Evolutionary conservation across 306 rosid species (phyloP).

Genomic region (Luffa aegyptiaca): DNA sequence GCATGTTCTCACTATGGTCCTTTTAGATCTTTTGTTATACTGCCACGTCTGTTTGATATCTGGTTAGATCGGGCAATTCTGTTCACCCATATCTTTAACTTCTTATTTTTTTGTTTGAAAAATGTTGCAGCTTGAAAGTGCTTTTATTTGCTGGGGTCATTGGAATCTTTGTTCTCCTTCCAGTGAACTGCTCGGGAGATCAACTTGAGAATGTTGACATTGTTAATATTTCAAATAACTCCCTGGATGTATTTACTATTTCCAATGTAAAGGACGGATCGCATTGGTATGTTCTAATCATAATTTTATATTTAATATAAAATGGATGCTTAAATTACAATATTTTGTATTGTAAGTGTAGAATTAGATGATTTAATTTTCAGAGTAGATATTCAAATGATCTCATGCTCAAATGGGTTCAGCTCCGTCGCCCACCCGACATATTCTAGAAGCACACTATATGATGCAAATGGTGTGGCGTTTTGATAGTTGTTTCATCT

Average conservation of each 20-base stretch:
- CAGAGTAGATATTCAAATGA: not conserved
- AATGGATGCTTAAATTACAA: not conserved
- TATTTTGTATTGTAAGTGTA: not conserved
- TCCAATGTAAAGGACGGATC: slow-evolving; percentile 47
- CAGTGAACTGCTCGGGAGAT: slow-evolving; percentile 72
- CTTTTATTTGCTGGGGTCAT: slow-evolving; percentile 73
- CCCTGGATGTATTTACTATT: slow-evolving; percentile 52
- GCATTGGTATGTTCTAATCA: slow-evolving; percentile 20
- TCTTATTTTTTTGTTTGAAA: not conserved
- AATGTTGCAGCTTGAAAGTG: slow-evolving; percentile 53
- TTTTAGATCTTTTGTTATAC: not conserved
- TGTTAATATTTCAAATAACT: slow-evolving; percentile 31
- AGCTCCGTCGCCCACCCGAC: not conserved
- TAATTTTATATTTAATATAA: not conserved
- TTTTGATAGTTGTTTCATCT: not conserved
- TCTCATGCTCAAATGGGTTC: not conserved
- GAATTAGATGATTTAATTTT: not conserved
- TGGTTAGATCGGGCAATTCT: not conserved
- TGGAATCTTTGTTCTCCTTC: slow-evolving; percentile 77
- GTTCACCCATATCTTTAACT: not conserved
- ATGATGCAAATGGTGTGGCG: not conserved
- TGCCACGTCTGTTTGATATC: not conserved
- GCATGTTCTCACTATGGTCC: not conserved
- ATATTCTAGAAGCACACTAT: not conserved
- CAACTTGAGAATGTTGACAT: slow-evolving; percentile 39